Base-by-base conservation (phyloP, 2,329 filamentous ascomycete genomes). In the Fusarium sambucinum region DNA sequence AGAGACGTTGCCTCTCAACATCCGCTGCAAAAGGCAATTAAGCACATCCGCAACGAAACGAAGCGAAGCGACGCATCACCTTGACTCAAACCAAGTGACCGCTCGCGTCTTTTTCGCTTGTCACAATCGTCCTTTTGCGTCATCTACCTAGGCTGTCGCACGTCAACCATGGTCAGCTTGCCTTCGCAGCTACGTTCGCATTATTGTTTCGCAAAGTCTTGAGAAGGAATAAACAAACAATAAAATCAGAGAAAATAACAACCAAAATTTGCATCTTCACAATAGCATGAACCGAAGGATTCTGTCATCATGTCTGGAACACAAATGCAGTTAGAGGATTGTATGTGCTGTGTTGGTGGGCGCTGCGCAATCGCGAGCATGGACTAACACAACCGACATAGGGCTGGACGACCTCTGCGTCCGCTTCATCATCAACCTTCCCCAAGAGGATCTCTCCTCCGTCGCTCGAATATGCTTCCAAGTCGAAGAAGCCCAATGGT, bases 401-500 rank as follows among this genome's bases (percentile, higher is more conserved):
- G 92, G 93, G 94, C 87, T 98, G 83, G 95, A 98, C 89, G 95
- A 98, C 82, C 88, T 98, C 63, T 97, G 94, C 81, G 95, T 97
- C 79, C 93, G 96, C 78, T 99, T 99, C 82, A 95, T 99, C 77
- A 93, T 98, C 80, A 98, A 99, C 81, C 88, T 98, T 65, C 96
- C 96, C 45, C 87, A 92, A 69, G 93, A 96, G 80, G 96, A 99
- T 80, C 87, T 98, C 46, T 89, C 90, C 70, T 94, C 92, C 4
- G 92, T 97, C 59, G 93, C 94, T 77, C 91, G 96, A 77, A 96
- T 99, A 81, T 98, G 95, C 82, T 99, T 99, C 79, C 94, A 98
- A 81, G 92, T 99, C 73, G 96, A 99, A 81, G 96, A 99, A 81
- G 96, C 96, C 74, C 96, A 99, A 89, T 99, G 96, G 96, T 99